These are phyloP conservation scores for Yarrowia galli DNA, from an alignment of 1,139 yeast genomes.

Conservation along the genomic window DNA sequence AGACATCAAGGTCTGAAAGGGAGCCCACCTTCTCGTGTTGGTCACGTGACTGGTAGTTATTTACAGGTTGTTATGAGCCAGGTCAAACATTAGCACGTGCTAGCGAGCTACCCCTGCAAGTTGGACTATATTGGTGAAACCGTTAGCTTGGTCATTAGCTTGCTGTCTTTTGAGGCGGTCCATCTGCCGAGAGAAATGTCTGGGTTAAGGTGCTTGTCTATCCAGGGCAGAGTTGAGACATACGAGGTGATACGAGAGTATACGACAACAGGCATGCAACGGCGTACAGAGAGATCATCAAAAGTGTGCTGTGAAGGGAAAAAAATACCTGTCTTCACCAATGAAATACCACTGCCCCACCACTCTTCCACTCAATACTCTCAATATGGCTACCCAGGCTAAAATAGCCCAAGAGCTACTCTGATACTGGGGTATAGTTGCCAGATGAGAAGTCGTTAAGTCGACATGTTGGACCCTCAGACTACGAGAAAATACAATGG, in stretches of 20 bases:
- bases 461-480: neutral
- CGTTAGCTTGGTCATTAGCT: neutral
- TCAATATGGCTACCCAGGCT: neutral
- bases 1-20: neutral
- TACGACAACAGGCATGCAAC: too few species aligned
- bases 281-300: too few species aligned
- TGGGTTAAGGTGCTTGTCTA: too few species aligned
- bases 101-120: constrained; percentile 9
- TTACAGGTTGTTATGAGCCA: neutral
- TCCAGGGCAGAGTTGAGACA: too few species aligned
- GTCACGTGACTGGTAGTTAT: neutral
- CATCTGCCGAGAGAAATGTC: too few species aligned
- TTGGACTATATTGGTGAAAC: constrained; percentile 13
- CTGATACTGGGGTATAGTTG: constrained; percentile 2
- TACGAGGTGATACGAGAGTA: too few species aligned
- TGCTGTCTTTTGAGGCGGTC: too few species aligned
- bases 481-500: neutral
- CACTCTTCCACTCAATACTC: too few species aligned
- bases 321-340: too few species aligned
- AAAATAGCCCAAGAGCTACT: neutral
- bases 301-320: too few species aligned
- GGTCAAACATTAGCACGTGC: neutral
- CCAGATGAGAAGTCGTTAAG: neutral
- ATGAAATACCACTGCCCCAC: too few species aligned
- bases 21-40: too few species aligned